Evolutionary conservation across 176 grass and related monocot species (phyloP).

Genomic region (Tuctoria greenei): DNA sequence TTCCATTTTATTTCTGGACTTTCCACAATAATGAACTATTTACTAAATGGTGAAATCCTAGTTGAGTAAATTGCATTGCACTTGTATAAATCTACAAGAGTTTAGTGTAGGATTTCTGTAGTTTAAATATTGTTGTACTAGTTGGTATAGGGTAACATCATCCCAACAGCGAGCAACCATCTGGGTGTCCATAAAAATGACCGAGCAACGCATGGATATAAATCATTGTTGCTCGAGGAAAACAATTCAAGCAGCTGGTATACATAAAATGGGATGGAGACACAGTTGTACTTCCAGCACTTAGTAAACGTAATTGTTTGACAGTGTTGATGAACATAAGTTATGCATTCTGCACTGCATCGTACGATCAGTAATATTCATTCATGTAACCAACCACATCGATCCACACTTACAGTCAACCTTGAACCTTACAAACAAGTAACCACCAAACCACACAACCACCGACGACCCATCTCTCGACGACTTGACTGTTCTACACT

Average conservation of each 20-base stretch:
- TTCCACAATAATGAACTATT: background rate
- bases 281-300: background rate
- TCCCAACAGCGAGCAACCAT: background rate
- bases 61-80: background rate
- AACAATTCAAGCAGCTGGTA: background rate
- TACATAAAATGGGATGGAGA: conserved; percentile 2
- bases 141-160: conserved; percentile 28
- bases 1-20: background rate
- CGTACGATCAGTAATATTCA: background rate
- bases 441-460: conserved; percentile 10
- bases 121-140: conserved; percentile 23
- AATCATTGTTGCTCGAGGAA: background rate
- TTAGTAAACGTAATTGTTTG: background rate
- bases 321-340: background rate
- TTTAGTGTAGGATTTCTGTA: no score
- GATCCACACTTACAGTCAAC: conserved; percentile 20
- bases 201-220: background rate
- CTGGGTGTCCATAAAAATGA: background rate
- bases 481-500: conserved; percentile 16
- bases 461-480: background rate
- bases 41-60: background rate
- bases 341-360: background rate
- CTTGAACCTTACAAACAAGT: conserved; percentile 42
- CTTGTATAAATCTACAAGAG: no score
- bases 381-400: background rate